phyloP scores from a whole-genome alignment of 495 filamentous ascomycete genomes.

The Tuber magnatum region DNA sequence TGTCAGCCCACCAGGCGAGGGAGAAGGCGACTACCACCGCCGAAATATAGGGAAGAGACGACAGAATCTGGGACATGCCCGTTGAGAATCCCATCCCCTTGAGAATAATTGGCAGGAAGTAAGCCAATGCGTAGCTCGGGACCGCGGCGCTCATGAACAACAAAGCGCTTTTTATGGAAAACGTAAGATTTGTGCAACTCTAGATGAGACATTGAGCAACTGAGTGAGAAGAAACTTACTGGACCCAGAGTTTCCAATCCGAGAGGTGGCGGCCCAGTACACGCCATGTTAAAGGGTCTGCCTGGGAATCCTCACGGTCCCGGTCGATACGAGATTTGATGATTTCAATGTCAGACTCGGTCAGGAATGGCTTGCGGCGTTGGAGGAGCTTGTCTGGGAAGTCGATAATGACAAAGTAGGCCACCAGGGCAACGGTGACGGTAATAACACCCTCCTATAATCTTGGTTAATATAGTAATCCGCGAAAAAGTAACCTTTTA shows the following conservation, averaged over 20 bases:
- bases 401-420: constrained; percentile 51
- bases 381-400: constrained; percentile 51
- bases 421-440: constrained; percentile 40
- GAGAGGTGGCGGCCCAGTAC: constrained; percentile 38
- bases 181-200: constrained; percentile 10
- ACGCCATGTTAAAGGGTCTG: constrained; percentile 41
- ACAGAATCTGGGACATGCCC: constrained; percentile 45
- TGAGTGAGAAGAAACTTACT: constrained; percentile 27
- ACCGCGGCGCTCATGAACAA: constrained; percentile 48
- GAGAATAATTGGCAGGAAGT: constrained; percentile 52
- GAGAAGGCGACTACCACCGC: constrained; percentile 42
- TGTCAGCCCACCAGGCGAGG: constrained; percentile 51
- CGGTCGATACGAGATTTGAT: constrained; percentile 51
- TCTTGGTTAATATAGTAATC: constrained; percentile 16
- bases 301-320: constrained; percentile 49
- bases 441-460: constrained; percentile 45
- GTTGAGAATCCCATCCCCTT: constrained; percentile 48
- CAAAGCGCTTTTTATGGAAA: constrained; percentile 36
- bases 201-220: neutral
- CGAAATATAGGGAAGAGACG: constrained; percentile 45
- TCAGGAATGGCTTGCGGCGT: constrained; percentile 47
- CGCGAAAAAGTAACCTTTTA: neutral
- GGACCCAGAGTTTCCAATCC: constrained; percentile 45
- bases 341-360: constrained; percentile 45
- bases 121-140: constrained; percentile 48